Evolutionary conservation across 148 eudicot genomes (phyloP).

Genomic region (Amaranthus palmeri): DNA sequence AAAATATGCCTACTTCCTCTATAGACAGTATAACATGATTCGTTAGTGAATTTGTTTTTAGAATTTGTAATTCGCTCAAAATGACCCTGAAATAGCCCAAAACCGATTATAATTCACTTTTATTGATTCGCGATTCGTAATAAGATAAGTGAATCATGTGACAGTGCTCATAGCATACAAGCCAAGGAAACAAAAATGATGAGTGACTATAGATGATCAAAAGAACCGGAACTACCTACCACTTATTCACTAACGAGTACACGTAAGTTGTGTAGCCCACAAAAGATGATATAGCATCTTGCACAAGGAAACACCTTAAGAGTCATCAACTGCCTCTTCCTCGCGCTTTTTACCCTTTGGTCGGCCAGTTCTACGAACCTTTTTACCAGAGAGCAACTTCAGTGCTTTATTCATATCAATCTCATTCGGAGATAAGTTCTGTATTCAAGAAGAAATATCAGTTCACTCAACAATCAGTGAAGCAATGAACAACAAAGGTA

Average conservation of each 20-base stretch:
- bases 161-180: not conserved
- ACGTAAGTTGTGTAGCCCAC: not conserved
- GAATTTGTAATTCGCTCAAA: too few species aligned
- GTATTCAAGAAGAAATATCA: slow-evolving; percentile 13
- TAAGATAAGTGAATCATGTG: too few species aligned
- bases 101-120: too few species aligned
- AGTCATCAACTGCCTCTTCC: slow-evolving; percentile 40
- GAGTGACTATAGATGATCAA: not conserved
- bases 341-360: slow-evolving; percentile 43
- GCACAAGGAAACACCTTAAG: slow-evolving; percentile 17
- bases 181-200: not conserved
- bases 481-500: not conserved
- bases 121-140: too few species aligned
- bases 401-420: slow-evolving; percentile 67
- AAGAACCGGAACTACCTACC: not conserved
- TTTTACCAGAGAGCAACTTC: slow-evolving; percentile 43
- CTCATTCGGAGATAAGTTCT: slow-evolving; percentile 49
- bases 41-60: too few species aligned
- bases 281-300: not conserved
- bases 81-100: too few species aligned
- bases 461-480: not conserved
- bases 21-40: too few species aligned
- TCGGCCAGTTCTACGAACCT: slow-evolving; percentile 55
- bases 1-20: too few species aligned
- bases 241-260: not conserved